Evolutionary conservation across 208 protist species (phyloP).

Genomic region (Trypanosomatidae sp.): DNA sequence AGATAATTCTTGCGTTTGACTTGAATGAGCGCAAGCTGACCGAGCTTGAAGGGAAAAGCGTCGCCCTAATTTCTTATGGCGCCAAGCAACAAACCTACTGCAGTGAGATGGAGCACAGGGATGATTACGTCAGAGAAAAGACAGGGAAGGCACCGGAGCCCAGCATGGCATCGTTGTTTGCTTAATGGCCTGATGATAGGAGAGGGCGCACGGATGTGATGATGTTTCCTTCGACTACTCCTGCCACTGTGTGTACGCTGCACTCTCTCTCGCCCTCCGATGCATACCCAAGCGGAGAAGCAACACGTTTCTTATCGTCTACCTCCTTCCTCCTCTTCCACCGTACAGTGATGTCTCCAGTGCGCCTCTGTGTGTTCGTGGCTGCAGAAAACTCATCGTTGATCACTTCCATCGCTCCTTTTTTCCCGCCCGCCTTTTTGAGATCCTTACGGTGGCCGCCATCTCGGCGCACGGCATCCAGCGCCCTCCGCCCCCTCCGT

Average conservation of each 20-base stretch:
- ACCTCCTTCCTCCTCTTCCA: not conserved
- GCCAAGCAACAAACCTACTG: slow-evolving; percentile 35
- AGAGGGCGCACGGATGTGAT: not conserved
- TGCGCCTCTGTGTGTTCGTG: not conserved
- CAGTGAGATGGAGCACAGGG: slow-evolving; percentile 60
- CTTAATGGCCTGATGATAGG: not conserved
- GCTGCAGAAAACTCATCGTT: not conserved
- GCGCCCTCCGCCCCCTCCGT: not conserved
- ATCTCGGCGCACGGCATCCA: not conserved
- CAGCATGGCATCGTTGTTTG: slow-evolving; percentile 30
- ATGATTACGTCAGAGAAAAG: slow-evolving; percentile 31
- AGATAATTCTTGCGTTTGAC: slow-evolving; percentile 22
- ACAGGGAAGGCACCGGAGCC: slow-evolving; percentile 14
- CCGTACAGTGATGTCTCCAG: not conserved
- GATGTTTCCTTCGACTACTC: not conserved
- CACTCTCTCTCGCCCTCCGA: not conserved
- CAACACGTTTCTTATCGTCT: not conserved
- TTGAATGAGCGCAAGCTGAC: slow-evolving; percentile 20
- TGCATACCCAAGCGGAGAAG: not conserved
- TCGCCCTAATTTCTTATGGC: slow-evolving; percentile 19
- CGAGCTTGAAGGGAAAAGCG: slow-evolving; percentile 20
- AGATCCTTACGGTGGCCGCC: not conserved
- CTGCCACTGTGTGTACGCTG: not conserved
- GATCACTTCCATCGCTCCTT: not conserved
- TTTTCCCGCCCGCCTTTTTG: not conserved